Base-by-base conservation (phyloP, 2,329 filamentous ascomycete genomes). In the Lasiodiplodia citricola region DNA sequence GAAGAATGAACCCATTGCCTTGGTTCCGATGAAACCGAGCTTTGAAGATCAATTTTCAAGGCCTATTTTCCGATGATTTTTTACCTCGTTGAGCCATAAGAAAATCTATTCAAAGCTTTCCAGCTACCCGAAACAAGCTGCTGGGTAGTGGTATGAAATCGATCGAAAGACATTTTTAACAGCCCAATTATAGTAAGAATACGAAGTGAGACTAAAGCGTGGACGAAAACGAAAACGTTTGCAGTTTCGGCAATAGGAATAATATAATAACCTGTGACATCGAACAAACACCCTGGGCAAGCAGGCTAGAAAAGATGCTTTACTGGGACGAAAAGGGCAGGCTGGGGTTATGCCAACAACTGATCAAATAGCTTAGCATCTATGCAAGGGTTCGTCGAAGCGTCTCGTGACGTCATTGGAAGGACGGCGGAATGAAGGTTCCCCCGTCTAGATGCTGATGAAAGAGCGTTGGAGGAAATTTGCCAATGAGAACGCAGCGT, bases 341-440 rank as follows among this genome's bases (percentile, higher is more conserved):
- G 56, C 7, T 25, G 35, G 28, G 23, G 60, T 14, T 25, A 28
- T 14, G 60, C 28, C 44, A 31, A 23, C 58, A 21, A 13, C 44
- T 23, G 60, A 44, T 28, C 28, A 52, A 28, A 35, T 47, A 38
- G 60, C 60, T 21, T 6, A 10, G 18, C 60, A 54, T 64, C 31
- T 38, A n/a, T 31, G 38, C 31, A 38, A 52, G 47, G 47, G n/a
- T 64, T 35, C 16, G 13, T 21, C 37, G 21, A 25, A 25, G n/a
- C 13, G 5, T 8, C 8, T 21, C 1, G 3, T 64, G 60, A 64
- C 60, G 60, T 64, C 44, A 64, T 64, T 52, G 47, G 60, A 64
- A 14, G 44, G 44, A n/a, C 16, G 18, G 28, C n/a, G 2, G 23
- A 38, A 31, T 14, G 47, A 18, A 52, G 38, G 18, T 18, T 28